Conservation (phyloP, 2,329 filamentous ascomycete genomes). For the Emydomyces testavorans region DNA sequence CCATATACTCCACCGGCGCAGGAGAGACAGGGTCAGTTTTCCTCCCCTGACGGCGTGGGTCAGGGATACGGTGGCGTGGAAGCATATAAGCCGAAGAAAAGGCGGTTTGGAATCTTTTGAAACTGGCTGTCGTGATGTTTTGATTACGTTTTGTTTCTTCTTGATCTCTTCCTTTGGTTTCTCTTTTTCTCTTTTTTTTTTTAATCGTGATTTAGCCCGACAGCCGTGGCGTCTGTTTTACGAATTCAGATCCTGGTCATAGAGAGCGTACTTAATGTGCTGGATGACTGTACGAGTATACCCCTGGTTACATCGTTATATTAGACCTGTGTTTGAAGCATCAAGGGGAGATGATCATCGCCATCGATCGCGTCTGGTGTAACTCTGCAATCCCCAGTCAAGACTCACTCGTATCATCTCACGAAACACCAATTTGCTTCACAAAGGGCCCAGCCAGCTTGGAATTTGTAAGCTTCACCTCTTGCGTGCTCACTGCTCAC, state of each 20-base stretch:
- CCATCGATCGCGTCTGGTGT: conserved; percentile 4
- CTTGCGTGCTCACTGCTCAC: neutral
- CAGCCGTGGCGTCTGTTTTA: neutral
- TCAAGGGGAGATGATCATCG: conserved; percentile 10
- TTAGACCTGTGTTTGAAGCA: conserved; percentile 3
- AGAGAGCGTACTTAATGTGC: neutral
- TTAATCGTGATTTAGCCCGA: neutral
- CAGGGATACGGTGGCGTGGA: conserved; percentile 26
- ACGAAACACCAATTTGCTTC: conserved; percentile 6
- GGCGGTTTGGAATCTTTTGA: conserved; percentile 19
- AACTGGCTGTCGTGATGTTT: conserved; percentile 5
- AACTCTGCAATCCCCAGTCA: neutral
- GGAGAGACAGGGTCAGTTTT: conserved; percentile 6
- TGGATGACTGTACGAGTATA: conserved; percentile 9
- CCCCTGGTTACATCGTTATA: conserved; percentile 2
- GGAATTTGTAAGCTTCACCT: conserved; percentile 9
- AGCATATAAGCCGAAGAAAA: conserved; percentile 23
- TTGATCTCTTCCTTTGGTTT: neutral
- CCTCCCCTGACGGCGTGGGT: conserved; percentile 8
- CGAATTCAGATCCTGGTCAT: conserved; percentile 2
- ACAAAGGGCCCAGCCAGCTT: neutral
- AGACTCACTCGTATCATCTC: neutral
- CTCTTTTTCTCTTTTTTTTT: conserved; percentile 8
- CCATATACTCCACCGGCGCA: conserved; percentile 7
- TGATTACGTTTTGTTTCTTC: neutral